Percentiles rank a stretch among this genome's conserved stretches.
These are phyloP conservation scores for Cyphellophora europaea DNA, from an alignment of 2,329 filamentous ascomycete species.

Conservation along the genomic window DNA sequence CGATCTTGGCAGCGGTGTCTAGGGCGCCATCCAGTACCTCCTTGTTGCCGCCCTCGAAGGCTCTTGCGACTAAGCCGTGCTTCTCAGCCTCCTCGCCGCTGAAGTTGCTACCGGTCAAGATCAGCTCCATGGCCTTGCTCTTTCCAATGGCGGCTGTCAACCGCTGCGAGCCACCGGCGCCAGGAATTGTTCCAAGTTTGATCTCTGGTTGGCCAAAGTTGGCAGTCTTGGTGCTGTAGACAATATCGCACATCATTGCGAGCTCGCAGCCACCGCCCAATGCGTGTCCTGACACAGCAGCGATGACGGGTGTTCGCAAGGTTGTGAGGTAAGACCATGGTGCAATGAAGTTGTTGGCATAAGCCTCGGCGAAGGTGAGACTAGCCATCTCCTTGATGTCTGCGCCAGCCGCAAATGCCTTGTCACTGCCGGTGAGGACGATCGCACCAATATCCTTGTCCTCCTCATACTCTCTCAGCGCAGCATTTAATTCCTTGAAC, in stretches of 20 bases:
- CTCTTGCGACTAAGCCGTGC: constrained; percentile 81
- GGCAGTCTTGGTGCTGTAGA: constrained; percentile 78
- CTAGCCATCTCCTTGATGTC: constrained; percentile 99
- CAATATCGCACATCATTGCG: constrained; percentile 92
- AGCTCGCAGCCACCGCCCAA: constrained; percentile 93
- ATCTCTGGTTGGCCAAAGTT: constrained; percentile 97
- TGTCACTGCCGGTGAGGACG: constrained; percentile 77
- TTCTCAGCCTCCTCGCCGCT: constrained; percentile 72
- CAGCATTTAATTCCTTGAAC: constrained; percentile 79
- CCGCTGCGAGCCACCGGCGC: constrained; percentile 83
- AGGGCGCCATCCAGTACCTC: constrained; percentile 73
- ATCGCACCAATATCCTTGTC: constrained; percentile 65
- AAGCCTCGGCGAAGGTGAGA: constrained; percentile 79
- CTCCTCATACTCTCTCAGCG: constrained; percentile 60
- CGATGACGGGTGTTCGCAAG: constrained; percentile 89
- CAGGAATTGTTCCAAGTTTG: constrained; percentile 86
- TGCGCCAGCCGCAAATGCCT: constrained; percentile 88
- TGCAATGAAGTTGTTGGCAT: constrained; percentile 87
- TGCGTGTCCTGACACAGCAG: constrained; percentile 88
- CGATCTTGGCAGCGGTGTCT: constrained; percentile 81
- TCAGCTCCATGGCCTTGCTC: constrained; percentile 81
- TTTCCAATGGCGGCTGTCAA: constrained; percentile 77
- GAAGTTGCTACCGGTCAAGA: constrained; percentile 78
- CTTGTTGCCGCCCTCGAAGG: constrained; percentile 66
- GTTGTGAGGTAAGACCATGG: constrained; percentile 79